Conservation (phyloP, 768 basidiomycete genomes). For the Rhodotorula graminis region DNA sequence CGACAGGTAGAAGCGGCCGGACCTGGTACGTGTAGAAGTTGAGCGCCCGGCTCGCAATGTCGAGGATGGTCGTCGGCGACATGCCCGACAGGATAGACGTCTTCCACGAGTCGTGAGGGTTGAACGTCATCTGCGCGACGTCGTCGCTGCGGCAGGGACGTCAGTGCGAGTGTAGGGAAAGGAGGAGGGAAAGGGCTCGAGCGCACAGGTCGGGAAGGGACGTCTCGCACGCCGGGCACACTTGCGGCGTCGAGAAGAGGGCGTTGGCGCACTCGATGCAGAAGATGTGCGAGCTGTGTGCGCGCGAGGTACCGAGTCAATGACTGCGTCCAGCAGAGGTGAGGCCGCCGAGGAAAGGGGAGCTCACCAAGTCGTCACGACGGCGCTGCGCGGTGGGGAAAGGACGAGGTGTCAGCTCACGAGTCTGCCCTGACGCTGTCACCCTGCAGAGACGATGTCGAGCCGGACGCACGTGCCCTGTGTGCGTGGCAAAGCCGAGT, state of each 20-base stretch:
- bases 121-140: slow-evolving; percentile 32
- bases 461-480: background rate
- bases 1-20: too few species aligned
- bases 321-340: rapidly evolving
- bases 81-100: slow-evolving; percentile 39
- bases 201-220: slow-evolving; percentile 34
- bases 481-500: background rate
- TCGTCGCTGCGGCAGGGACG: slow-evolving; percentile 23
- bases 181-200: background rate
- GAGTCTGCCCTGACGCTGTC: background rate
- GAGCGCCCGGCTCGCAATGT: slow-evolving; percentile 39
- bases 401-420: background rate
- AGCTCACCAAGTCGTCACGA: slow-evolving; percentile 34
- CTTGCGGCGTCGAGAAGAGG: slow-evolving; percentile 33
- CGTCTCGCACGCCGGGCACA: slow-evolving; percentile 42
- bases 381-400: background rate
- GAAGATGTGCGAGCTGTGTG: slow-evolving; percentile 41
- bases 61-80: slow-evolving; percentile 34
- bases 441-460: too few species aligned
- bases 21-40: slow-evolving; percentile 34
- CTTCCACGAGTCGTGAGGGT: slow-evolving; percentile 41
- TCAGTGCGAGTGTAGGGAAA: background rate
- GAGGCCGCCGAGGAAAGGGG: background rate
- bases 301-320: too few species aligned
- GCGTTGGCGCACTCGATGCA: slow-evolving; percentile 43